A percentile compares a stretch with the other conserved stretches of the same genome.
phyloP scores from a whole-genome alignment of 768 basidiomycete species.

The Cystobasidium onofrii region DNA sequence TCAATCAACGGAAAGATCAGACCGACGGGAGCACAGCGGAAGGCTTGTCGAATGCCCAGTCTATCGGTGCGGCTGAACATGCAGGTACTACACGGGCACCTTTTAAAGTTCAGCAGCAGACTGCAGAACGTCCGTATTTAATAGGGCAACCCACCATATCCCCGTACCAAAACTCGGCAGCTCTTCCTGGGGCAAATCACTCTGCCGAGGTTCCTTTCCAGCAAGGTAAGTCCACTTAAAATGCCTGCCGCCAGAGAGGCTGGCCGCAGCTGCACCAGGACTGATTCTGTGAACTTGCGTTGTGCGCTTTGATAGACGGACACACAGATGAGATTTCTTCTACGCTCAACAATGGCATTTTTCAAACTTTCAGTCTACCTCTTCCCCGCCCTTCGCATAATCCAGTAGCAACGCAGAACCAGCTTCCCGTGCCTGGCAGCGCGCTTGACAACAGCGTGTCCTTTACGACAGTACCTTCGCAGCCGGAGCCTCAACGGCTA shows the following conservation, averaged over 20 bases:
- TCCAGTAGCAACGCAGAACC: neutral
- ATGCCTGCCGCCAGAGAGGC: no score
- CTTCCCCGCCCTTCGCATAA: neutral
- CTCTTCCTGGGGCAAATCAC: neutral
- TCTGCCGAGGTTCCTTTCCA: neutral
- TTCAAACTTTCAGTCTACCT: neutral
- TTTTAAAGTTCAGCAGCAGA: neutral
- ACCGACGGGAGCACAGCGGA: neutral
- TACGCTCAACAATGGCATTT: neutral
- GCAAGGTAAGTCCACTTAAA: neutral
- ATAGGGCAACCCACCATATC: neutral
- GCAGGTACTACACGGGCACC: neutral
- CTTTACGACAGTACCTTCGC: neutral
- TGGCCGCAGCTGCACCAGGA: no score
- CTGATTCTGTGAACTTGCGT: no score
- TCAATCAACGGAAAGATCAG: neutral
- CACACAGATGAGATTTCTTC: neutral
- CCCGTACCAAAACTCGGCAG: neutral
- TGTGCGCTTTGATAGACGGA: neutral
- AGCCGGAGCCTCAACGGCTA: neutral
- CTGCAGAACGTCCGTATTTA: neutral
- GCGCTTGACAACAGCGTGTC: no score
- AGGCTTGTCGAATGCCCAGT: neutral
- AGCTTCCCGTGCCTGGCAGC: neutral
- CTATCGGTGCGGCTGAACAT: neutral